phyloP scores from a whole-genome alignment of 2,329 filamentous ascomycete genomes.

The Sclerotinia trifoliorum region DNA sequence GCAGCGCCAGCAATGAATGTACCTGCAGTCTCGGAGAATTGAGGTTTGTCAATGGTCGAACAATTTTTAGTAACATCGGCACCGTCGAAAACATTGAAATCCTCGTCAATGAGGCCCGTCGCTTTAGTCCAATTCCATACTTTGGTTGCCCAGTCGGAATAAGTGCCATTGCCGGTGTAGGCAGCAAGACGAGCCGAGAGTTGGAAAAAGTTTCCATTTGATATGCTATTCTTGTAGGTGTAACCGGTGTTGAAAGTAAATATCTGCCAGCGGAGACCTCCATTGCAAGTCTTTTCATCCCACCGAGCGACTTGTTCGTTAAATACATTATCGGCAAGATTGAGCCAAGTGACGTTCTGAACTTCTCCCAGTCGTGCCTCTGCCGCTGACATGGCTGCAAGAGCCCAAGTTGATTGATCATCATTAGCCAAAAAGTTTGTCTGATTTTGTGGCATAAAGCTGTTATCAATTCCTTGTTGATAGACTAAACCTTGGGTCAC shows the following conservation, averaged over 20 bases:
- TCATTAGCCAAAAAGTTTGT: conserved; percentile 64
- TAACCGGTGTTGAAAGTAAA: conserved; percentile 72
- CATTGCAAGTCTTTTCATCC: conserved; percentile 61
- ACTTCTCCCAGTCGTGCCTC: conserved; percentile 62
- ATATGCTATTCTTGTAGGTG: conserved; percentile 67
- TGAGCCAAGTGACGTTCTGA: conserved; percentile 47
- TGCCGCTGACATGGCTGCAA: conserved; percentile 65
- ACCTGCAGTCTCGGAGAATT: conserved; percentile 67
- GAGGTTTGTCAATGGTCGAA: conserved; percentile 57
- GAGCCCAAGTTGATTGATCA: conserved; percentile 70
- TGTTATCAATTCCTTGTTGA: conserved; percentile 56
- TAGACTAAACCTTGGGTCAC: conserved; percentile 56
- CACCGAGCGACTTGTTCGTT: conserved; percentile 65
- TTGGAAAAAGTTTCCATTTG: conserved; percentile 64
- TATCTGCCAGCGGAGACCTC: conserved; percentile 77
- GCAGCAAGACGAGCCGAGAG: conserved; percentile 66
- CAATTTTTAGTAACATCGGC: conserved; percentile 56
- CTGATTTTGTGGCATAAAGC: conserved; percentile 62
- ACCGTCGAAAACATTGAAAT: conserved; percentile 64
- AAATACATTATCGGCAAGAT: conserved; percentile 65
- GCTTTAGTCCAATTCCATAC: conserved; percentile 60
- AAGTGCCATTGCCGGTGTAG: conserved; percentile 66
- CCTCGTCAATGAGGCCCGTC: conserved; percentile 58
- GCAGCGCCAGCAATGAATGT: conserved; percentile 62
- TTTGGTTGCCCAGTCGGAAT: conserved; percentile 59